phyloP scores from a whole-genome alignment of 1,284 basidiomycete species.

The Mycosarcoma maydis region DNA sequence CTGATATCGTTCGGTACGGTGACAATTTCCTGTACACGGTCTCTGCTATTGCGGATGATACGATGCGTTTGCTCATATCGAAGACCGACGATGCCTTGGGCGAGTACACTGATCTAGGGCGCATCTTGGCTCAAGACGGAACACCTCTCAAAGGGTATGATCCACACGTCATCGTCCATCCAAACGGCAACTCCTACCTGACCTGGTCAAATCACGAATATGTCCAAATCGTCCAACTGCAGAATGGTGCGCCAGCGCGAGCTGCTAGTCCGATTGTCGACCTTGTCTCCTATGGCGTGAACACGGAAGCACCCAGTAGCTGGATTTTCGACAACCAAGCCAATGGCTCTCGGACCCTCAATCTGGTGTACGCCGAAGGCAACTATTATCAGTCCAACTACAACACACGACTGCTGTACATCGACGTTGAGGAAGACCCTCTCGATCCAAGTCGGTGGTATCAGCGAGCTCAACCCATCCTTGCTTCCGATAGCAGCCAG shows the following conservation, averaged over 20 bases:
- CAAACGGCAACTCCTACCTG: constrained; percentile 40
- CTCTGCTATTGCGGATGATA: constrained; percentile 32
- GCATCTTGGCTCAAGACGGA: constrained; percentile 23
- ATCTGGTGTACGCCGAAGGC: constrained; percentile 42
- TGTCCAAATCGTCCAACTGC: constrained; percentile 37
- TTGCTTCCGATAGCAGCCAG: constrained; percentile 23
- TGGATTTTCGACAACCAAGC: constrained; percentile 30
- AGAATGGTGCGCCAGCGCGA: constrained; percentile 24
- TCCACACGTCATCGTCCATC: constrained; percentile 40
- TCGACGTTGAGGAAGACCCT: constrained; percentile 26
- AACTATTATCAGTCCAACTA: constrained; percentile 45
- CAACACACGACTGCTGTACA: constrained; percentile 36
- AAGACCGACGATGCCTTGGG: constrained; percentile 25
- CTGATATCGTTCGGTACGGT: constrained; percentile 27
- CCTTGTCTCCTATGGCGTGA: constrained; percentile 40
- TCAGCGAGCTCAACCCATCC: constrained; percentile 25
- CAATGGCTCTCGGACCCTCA: constrained; percentile 32
- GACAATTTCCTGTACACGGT: constrained; percentile 31
- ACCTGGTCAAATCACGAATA: constrained; percentile 42
- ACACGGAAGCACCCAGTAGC: constrained; percentile 38
- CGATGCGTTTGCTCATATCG: constrained; percentile 29
- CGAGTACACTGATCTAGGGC: constrained; percentile 24
- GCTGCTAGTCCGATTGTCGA: constrained; percentile 14
- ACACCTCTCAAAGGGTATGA: constrained; percentile 28
- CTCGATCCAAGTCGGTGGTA: constrained; percentile 23